Evolutionary conservation across 1,284 basidiomycete species (phyloP), one percentile per base, ranked within the genome.

Genomic region (Tylopilus sp.): DNA sequence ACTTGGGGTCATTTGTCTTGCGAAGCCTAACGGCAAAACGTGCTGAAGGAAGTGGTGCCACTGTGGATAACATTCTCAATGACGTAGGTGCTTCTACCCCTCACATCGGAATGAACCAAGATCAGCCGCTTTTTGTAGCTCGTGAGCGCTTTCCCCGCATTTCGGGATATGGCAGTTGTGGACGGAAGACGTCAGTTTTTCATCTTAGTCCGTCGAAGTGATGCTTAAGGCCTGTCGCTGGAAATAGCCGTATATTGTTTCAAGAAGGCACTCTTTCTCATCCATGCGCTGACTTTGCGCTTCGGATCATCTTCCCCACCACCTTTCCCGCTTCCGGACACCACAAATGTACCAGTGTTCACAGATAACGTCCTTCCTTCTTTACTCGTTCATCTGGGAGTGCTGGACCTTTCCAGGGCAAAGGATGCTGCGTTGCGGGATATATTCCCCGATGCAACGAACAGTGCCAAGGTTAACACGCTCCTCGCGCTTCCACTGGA

Each of bases 341-440:
- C 90, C 3, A 75, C 79, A 5, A 76, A 83, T 47, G 79, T 91
- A 26, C 95, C 95, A 13, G 85, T 95, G 60, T 96, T 95, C 75
- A 84, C 92, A 9, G 95, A 97, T 81, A 95, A 96, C 73, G 93
- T 97, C 57, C 79, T 96, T 7, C 95, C 95, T 2, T 95, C 95
- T 10, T 83, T 96, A 67, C 87, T 96, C 60, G 80, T 95, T 47
- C 89, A 95, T 77, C 81, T 94, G 32, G 91, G 92, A 57, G 86
- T 96, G 47, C 80, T 97, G 69, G 87, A 93, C 73, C 77, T 94
- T 41, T 86, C 90, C 10, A 72, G 72, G 19, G 76, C 80, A 16
- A 73, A 74, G 52, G 80, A 85, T 24, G 75, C 82, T 53, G 76
- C 70, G 7, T 74, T 90, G 57, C 76, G 77, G 12, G 70, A 64